Base-by-base conservation (phyloP, 2,329 filamentous ascomycete species). In the Plenodomus tracheiphilus region DNA sequence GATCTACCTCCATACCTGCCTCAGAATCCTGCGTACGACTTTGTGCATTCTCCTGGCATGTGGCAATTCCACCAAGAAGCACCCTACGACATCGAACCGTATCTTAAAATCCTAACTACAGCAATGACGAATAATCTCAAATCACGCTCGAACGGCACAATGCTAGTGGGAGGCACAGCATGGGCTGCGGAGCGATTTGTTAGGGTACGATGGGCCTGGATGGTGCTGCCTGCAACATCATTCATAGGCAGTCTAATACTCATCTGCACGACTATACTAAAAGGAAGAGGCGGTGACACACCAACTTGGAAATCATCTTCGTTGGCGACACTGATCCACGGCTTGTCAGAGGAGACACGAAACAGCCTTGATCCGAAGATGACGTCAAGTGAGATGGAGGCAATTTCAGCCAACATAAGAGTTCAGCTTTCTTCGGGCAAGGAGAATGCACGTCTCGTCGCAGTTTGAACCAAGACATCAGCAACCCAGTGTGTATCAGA, bases 241-340 rank as follows among this genome's bases (percentile, higher is more conserved):
- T 42, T 61, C 1, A 3, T 56, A 1, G 40, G 43, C 13, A 53
- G 41, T 21, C 38, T 61, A 2, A 28, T 54, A 9, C 47, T 62
- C n/a, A 39, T 62, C 0, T 48, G n/a, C 5, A 40, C 41, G 5
- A 59, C 56, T 0, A 55, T 61, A 15, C 8, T 50, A 3, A 37
- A 49, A 25, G 60, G 51, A 6, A 38, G 46, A 1, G 44, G 37
- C 18, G 15, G 44, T 6, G 20, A 43, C 6, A 39, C 46, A 10
- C 41, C 45, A 4, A 38, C 45, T 8, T 61, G 58, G 58, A 62
- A 62, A 35, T 57, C 58, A 1, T 61, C 58, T 17, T 41, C 55
- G 7, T 32, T 62, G 41, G 51, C 55, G 5, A 61, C 51, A 5
- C 42, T 62, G 9, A 37, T 61, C 6, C 58, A 62, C 40, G 58